phyloP scores from a whole-genome alignment of 2,329 filamentous ascomycete genomes.

The Apiospora saccharicola region DNA sequence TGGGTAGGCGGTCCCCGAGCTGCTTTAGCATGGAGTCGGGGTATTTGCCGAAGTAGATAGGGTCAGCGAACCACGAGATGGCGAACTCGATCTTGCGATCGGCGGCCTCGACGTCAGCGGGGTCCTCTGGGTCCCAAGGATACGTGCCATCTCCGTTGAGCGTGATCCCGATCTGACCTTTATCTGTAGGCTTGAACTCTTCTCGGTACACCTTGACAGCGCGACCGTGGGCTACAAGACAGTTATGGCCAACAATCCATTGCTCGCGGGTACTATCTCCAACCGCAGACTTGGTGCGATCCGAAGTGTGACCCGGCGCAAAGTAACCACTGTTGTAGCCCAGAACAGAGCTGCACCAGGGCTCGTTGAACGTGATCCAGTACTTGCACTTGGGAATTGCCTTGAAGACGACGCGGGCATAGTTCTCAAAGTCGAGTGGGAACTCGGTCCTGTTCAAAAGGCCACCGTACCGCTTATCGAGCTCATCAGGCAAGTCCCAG shows the following conservation, averaged over 20 bases:
- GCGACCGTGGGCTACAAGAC: constrained; percentile 80
- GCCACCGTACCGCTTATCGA: constrained; percentile 83
- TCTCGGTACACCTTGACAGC: constrained; percentile 85
- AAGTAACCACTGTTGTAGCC: constrained; percentile 81
- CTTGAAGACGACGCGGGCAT: constrained; percentile 78
- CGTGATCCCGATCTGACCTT: constrained; percentile 85
- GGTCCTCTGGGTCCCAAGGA: constrained; percentile 82
- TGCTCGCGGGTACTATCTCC: constrained; percentile 81
- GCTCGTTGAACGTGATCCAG: constrained; percentile 93
- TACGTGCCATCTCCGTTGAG: constrained; percentile 85
- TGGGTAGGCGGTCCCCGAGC: constrained; percentile 78
- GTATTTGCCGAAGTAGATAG: constrained; percentile 85
- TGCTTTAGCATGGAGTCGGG: constrained; percentile 84
- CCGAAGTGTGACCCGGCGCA: constrained; percentile 82
- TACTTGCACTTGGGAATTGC: constrained; percentile 79
- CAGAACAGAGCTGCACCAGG: constrained; percentile 83
- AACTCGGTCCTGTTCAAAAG: constrained; percentile 84
- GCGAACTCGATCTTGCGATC: constrained; percentile 86
- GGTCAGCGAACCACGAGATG: constrained; percentile 89
- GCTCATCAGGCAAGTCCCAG: constrained; percentile 83
- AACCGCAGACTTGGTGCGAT: constrained; percentile 72
- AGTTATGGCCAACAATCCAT: constrained; percentile 83
- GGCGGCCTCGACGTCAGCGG: constrained; percentile 76
- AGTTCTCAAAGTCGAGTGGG: constrained; percentile 80
- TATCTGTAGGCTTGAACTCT: constrained; percentile 77